A percentile compares a stretch with the other conserved stretches of the same genome.
Evolutionary conservation across 2,329 filamentous ascomycete species (phyloP).

Genomic region (Massarina eburnea): DNA sequence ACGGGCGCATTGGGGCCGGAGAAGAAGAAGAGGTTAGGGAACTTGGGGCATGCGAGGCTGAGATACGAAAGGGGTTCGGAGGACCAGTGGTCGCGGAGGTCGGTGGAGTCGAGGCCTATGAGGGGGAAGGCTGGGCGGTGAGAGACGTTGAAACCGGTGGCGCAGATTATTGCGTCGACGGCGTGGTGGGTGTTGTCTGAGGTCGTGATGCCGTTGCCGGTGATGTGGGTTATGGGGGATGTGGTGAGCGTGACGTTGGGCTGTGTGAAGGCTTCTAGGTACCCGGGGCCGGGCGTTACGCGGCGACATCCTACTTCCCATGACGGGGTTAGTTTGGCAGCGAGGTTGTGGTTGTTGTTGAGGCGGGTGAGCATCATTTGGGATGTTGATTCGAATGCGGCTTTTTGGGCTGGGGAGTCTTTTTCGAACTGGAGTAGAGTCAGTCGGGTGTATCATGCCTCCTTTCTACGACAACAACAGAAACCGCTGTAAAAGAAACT

Average conservation of each 20-base stretch:
- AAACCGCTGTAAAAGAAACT: constrained; percentile 27
- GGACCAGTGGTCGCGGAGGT: constrained; percentile 3
- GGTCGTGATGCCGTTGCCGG: constrained; percentile 4
- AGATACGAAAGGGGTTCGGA: constrained; percentile 5
- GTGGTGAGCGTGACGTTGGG: constrained; percentile 6
- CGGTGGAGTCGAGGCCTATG: constrained; percentile 3
- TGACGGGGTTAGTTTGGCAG: constrained; percentile 5
- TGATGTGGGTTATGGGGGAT: constrained; percentile 5
- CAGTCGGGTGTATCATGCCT: background rate
- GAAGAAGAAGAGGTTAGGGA: constrained; percentile 14
- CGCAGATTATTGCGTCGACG: constrained; percentile 8
- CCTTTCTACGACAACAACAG: no score
- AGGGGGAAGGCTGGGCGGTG: constrained; percentile 4
- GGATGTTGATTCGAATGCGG: constrained; percentile 2
- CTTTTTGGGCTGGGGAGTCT: constrained; percentile 3
- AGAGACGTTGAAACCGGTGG: constrained; percentile 5
- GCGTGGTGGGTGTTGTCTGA: constrained; percentile 5
- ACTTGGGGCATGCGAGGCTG: background rate
- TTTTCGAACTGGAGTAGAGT: background rate
- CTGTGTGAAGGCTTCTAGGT: constrained; percentile 12
- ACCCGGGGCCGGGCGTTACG: constrained; percentile 10
- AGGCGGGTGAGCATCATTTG: constrained; percentile 5
- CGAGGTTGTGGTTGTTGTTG: background rate
- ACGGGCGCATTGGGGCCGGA: constrained; percentile 17
- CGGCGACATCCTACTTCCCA: constrained; percentile 10